Conservation (phyloP, 1,284 basidiomycete genomes). For the Ustanciosporium gigantosporum region DNA sequence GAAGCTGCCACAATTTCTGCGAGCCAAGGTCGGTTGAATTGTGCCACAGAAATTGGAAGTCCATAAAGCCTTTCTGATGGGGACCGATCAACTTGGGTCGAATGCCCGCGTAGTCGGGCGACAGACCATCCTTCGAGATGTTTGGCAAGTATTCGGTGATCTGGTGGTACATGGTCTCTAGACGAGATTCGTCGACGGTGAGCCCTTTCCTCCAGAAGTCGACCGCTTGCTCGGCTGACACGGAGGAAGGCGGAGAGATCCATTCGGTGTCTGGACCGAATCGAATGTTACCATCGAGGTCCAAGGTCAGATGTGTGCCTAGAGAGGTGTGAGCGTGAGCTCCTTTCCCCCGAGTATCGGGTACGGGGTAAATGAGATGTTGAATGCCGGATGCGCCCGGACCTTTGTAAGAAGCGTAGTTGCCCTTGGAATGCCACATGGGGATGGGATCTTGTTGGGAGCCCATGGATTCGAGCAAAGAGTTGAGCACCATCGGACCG, state of each 20-base stretch:
- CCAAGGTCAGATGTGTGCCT: constrained; percentile 65
- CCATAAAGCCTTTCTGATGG: constrained; percentile 73
- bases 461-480: constrained; percentile 24
- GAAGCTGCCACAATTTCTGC: constrained; percentile 52
- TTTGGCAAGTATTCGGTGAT: constrained; percentile 71
- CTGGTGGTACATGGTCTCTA: constrained; percentile 45
- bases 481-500: constrained; percentile 52
- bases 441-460: constrained; percentile 22
- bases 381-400: constrained; percentile 32
- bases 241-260: constrained; percentile 64
- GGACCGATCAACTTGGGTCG: constrained; percentile 84
- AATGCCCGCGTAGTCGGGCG: constrained; percentile 88
- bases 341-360: constrained; percentile 39
- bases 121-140: constrained; percentile 70
- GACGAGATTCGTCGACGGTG: constrained; percentile 36
- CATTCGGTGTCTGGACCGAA: constrained; percentile 95
- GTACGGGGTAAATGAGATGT: constrained; percentile 57
- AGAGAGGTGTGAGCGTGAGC: constrained; percentile 52
- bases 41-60: constrained; percentile 69
- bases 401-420: constrained; percentile 56
- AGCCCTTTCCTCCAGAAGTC: constrained; percentile 49
- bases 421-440: constrained; percentile 57
- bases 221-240: constrained; percentile 6
- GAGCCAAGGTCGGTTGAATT: constrained; percentile 23
- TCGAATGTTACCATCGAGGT: constrained; percentile 80